phyloP scores from a whole-genome alignment of 2,329 filamentous ascomycete genomes.

The Helotiales sp. region DNA sequence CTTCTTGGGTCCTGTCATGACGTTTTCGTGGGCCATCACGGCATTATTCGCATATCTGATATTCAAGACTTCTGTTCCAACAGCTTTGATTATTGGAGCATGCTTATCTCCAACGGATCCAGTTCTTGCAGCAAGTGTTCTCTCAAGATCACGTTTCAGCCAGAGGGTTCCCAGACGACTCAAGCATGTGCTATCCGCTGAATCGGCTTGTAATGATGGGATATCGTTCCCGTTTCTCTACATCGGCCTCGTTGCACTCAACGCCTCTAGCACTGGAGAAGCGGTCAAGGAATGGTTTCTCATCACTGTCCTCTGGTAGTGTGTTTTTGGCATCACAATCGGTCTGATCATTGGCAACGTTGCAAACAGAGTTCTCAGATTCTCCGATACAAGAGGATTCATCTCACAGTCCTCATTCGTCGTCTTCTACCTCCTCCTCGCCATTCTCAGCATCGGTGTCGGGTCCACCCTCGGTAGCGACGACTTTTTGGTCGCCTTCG shows the following conservation, averaged over 20 bases:
- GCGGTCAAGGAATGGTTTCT: conserved; percentile 57
- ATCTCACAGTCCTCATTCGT: conserved; percentile 56
- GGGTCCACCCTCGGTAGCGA: conserved; percentile 57
- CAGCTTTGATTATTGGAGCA: conserved; percentile 56
- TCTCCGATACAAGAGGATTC: conserved; percentile 51
- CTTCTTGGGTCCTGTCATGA: conserved; percentile 39
- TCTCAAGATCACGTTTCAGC: conserved; percentile 58
- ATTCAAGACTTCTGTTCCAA: conserved; percentile 51
- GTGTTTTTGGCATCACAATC: conserved; percentile 51
- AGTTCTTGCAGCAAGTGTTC: conserved; percentile 57
- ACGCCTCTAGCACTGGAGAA: conserved; percentile 44
- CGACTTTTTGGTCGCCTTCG: conserved; percentile 61
- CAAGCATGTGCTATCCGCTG: conserved; percentile 56
- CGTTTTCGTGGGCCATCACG: conserved; percentile 35
- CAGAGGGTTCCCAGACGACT: conserved; percentile 55
- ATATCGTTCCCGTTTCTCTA: conserved; percentile 62
- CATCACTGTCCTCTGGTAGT: conserved; percentile 60
- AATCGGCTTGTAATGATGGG: conserved; percentile 61
- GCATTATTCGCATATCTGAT: conserved; percentile 40
- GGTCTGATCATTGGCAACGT: conserved; percentile 53
- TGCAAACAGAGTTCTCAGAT: conserved; percentile 54
- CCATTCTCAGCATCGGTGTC: conserved; percentile 56
- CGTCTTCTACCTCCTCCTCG: conserved; percentile 60
- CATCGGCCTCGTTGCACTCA: conserved; percentile 53
- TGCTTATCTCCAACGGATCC: conserved; percentile 63